These are phyloP conservation scores for Forsythia viridissima DNA, from an alignment of 257 asterid species.

Conservation along the genomic window DNA sequence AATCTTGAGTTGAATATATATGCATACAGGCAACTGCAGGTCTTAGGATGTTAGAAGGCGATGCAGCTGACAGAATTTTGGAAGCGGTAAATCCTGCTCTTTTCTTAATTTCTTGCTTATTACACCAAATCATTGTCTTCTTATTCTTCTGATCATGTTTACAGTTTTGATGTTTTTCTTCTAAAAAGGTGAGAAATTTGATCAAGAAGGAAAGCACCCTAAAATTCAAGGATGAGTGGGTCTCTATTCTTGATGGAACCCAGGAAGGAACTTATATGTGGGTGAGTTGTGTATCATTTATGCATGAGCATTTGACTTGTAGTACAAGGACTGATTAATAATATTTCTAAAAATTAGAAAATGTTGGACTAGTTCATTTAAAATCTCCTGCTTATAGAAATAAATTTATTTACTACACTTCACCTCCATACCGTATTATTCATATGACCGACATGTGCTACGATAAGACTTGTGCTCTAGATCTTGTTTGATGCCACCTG, in stretches of 20 bases:
- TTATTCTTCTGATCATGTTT: not conserved
- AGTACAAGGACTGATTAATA: not conserved
- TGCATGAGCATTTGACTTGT: not conserved
- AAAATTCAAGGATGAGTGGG: constrained; percentile 52
- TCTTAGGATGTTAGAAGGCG: constrained; percentile 57
- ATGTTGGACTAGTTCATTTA: no score
- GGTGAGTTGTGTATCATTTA: constrained; percentile 40
- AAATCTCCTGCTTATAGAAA: no score
- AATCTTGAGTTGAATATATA: not conserved
- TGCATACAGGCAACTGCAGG: constrained; percentile 79
- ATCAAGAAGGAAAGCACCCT: constrained; percentile 51
- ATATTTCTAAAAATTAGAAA: not conserved
- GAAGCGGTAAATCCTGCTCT: constrained; percentile 44
- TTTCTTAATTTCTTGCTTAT: not conserved
- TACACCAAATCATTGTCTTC: not conserved
- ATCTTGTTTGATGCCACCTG: no score
- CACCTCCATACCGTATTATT: no score
- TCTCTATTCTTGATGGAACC: constrained; percentile 58
- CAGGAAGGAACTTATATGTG: constrained; percentile 80
- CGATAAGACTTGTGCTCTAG: no score
- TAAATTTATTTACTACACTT: no score
- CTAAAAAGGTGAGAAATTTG: constrained; percentile 52
- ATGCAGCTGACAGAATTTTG: constrained; percentile 60
- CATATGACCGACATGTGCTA: no score
- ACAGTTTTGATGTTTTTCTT: not conserved